Evolutionary conservation across 1,284 basidiomycete species (phyloP), one percentile per base, ranked within the genome.

Genomic region (Pseudozyma flocculosa): DNA sequence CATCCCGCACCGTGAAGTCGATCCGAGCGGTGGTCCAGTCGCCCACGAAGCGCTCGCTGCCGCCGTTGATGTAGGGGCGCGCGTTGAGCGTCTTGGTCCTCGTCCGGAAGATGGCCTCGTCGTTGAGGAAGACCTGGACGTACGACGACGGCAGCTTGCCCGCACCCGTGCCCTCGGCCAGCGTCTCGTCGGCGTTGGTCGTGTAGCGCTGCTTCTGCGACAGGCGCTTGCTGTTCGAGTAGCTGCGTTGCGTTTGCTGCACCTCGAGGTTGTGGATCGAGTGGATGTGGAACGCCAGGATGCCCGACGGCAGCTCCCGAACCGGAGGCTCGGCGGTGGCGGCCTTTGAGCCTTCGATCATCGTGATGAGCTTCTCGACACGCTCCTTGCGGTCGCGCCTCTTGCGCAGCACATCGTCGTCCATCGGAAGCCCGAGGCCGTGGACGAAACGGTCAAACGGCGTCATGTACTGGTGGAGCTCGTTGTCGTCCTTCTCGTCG

Each of bases 261-360:
- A 72, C 51, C 45, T 72, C 72, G 19, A 75, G 60, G 14, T 54
- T 53, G 18, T 70, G 44, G 43, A 75, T 61, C 11, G 57, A 61
- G 47, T 73, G 72, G 40, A 75, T 68, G 53, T 73, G 73, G 54
- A 72, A 75, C 2, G 65, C 64, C 13, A 75, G 54, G 19, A 75
- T 70, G 38, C 73, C 73, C 4, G 56, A 56, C 0, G 67, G 69
- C 14, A 60, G 43, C 39, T 55, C 52, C 15, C 47, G 44, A 22
- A 48, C 48, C 3, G 71, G 72, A 3, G 69, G 64, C n/a, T 60
- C 43, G 4, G 47, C 26, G 1, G 62, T 68, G 3, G 69, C 70
- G 18, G 54, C 54, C 34, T 63, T 54, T 3, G 66, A 66, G 2
- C 69, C 73, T 39, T 65, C 56, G 39, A 73, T 68, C 54, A 64